Evolutionary conservation across 73 alveolate genomes (phyloP), one percentile per base, ranked within the genome.

Genomic region (Blepharisma japonicum): DNA sequence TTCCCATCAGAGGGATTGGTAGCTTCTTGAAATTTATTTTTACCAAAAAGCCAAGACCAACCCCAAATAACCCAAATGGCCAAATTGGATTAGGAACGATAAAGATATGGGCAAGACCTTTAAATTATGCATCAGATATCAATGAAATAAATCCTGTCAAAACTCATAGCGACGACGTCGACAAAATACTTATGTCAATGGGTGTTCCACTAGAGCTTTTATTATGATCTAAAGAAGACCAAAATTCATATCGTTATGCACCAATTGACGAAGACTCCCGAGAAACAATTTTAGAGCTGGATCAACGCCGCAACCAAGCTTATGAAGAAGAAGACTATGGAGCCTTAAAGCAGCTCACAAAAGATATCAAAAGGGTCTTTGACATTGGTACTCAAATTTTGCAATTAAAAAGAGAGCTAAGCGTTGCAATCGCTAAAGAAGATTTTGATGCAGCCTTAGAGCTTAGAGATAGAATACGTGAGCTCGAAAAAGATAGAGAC

Each of bases 211-310:
- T 94, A 7, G 95, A 94, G 50, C 86, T 87, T 83, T 94, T 89
- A 9, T 82, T 91, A 77, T 96, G 97, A 94, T 89, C 92, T 82
- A 89, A 91, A 77, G 97, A 87, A 48, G 98, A 95, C 78, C 94
- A 85, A 48, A 87, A 96, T 68, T 89, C 87, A 71, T 96, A 87
- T 81, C 86, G 89, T 56, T 89, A 94, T 66, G 98, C 97, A 27
- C 98, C 99, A 6, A 97, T 95, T 6, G 98, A 94, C 85, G 98
- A 96, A 77, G 98, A 96, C 76, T 89, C 98, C 5, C 87, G 98
- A 80, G 89, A 85, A 49, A 96, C 99, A 6, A 81, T 96, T 6
- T 83, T 86, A 49, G 99, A 94, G 77, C 88, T 96, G 91, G 94
- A 92, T 56, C 55, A 74, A 77, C 86, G 80, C 21, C 87, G 94